Base-by-base conservation (phyloP, 2,329 filamentous ascomycete genomes). In the Leptographium galeiforme region DNA sequence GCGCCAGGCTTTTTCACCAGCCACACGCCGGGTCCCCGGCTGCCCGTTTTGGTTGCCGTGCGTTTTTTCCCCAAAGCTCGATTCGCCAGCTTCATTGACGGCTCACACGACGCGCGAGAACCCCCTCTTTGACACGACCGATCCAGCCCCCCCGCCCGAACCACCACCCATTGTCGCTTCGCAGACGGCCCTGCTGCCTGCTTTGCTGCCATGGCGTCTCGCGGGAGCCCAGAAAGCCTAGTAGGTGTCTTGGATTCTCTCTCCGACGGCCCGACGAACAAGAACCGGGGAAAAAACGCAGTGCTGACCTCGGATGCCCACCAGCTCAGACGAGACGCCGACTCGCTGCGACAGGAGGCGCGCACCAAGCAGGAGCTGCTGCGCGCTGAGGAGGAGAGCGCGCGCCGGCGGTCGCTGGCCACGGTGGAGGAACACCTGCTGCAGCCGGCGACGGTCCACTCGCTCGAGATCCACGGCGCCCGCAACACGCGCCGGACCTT, bases 371-470 rank as follows among this genome's bases (percentile, higher is more conserved):
- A 51, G 18, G 55, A 34, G 39, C 39, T 55, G 47, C 53, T 36
- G 14, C 49, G 41, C 8, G 47, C 40, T 25, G 53, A 57, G 34
- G 53, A 56, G 10, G 54, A 56, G 47, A 53, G 53, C 45, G 53
- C 56, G 2, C 55, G 41, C 10, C 53, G 55, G 18, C 54, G 46
- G 13, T 52, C 55, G 6, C 53, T 57, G 13, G 55, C 44, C 10
- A 25, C 45, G 1, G 43, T 94, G 63, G 78, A 82, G 60, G 79
- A 86, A 68, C 95, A 97, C 67, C 84, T 85, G 59, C 87, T 87
- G 45, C 80, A 93, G 55, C 91, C 93, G 43, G 87, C 93, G 62
- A 88, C 89, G 14, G 84, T 98, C 65, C 87, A 87, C 61, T 87
- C 88, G 46, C 79, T 98, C 64, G 82, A 86, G 61, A 76, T 98